Evolutionary conservation across 208 protist genomes (phyloP).

Genomic region (Naegleria lovaniensis): DNA sequence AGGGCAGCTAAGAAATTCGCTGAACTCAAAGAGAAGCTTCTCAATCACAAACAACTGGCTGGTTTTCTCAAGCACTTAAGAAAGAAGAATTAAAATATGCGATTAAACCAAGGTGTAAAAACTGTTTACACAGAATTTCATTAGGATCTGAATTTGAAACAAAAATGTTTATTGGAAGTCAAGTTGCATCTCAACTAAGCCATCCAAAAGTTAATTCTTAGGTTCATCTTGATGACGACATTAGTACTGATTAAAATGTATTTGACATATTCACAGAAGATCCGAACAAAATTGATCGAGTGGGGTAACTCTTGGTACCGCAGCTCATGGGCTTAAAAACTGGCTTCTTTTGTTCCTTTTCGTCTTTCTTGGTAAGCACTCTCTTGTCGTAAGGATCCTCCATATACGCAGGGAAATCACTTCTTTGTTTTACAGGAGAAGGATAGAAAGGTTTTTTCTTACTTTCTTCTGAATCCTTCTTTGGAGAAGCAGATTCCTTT

Average conservation of each 20-base stretch:
- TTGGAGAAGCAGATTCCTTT: neutral
- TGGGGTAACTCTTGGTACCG: neutral
- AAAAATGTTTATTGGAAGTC: too few species aligned
- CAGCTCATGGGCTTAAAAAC: neutral
- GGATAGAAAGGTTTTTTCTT: constrained; percentile 18
- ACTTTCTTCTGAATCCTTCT: neutral
- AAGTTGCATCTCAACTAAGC: too few species aligned
- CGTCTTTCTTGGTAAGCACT: neutral
- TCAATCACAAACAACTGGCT: neutral
- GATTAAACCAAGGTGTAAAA: too few species aligned
- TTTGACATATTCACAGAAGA: neutral
- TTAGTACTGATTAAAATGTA: neutral
- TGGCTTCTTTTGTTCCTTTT: neutral
- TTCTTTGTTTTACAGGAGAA: neutral
- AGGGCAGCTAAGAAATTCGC: neutral
- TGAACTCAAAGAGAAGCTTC: neutral
- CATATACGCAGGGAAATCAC: neutral
- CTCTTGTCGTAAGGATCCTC: constrained; percentile 19
- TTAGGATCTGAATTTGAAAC: too few species aligned
- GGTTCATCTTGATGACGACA: neutral
- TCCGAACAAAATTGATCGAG: neutral
- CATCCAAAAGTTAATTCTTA: neutral
- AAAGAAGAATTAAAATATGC: neutral
- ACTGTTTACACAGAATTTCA: too few species aligned
- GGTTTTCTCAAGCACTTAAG: neutral